A percentile compares a stretch with the other conserved stretches of the same genome.
Evolutionary conservation across 306 rosid genomes (phyloP).

Genomic region (Abrus pulchellus): DNA sequence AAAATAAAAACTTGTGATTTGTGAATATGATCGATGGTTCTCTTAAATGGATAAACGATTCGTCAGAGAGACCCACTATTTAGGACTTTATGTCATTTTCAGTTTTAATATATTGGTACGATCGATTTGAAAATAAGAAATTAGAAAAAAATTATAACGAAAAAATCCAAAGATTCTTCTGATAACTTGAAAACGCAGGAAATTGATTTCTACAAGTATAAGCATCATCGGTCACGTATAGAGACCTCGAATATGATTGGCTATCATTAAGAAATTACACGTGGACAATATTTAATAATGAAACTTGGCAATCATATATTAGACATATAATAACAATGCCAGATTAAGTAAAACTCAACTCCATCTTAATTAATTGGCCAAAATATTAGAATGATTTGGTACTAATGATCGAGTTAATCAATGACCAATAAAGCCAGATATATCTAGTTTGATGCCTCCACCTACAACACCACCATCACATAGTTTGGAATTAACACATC

Average conservation of each 20-base stretch:
- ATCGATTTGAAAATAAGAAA: constrained; percentile 29
- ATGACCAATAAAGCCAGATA: neutral
- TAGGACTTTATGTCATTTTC: constrained; percentile 75
- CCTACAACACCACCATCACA: no score
- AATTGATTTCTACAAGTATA: constrained; percentile 90
- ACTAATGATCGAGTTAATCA: neutral
- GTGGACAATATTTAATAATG: constrained; percentile 28
- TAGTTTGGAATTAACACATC: no score
- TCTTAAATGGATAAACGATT: constrained; percentile 53
- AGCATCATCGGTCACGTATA: constrained; percentile 61
- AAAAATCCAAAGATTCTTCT: constrained; percentile 66
- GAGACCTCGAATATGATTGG: constrained; percentile 63
- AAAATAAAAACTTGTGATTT: constrained; percentile 9
- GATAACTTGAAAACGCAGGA: constrained; percentile 83
- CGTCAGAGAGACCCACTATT: constrained; percentile 51
- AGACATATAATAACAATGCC: constrained; percentile 1
- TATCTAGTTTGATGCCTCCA: no score
- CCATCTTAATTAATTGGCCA: neutral
- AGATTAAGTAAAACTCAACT: constrained; percentile 12
- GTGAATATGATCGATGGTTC: constrained; percentile 49
- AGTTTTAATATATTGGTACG: constrained; percentile 32
- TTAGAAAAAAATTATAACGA: neutral
- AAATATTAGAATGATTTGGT: constrained; percentile 6
- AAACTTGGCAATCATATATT: constrained; percentile 32
- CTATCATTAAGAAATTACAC: constrained; percentile 45